These are phyloP conservation scores for Remersonia thermophila DNA, from an alignment of 2,329 filamentous ascomycete genomes.

Conservation along the genomic window DNA sequence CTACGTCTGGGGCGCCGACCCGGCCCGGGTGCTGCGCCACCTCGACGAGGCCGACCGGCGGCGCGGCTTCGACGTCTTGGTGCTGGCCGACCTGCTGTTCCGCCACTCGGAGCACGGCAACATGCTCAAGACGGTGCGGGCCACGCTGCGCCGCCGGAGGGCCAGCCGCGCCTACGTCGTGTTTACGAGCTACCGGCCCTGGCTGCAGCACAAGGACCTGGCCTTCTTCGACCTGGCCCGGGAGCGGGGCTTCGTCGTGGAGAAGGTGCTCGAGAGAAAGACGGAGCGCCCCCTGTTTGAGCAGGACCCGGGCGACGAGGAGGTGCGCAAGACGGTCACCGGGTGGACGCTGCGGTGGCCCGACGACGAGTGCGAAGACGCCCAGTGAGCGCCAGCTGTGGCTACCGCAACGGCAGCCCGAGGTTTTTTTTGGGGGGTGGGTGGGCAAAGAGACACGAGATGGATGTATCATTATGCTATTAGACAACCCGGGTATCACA, in stretches of 20 bases:
- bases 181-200: constrained; percentile 88
- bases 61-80: constrained; percentile 60
- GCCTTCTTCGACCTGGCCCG: constrained; percentile 71
- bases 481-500: no score
- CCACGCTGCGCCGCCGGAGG: constrained; percentile 46
- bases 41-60: constrained; percentile 27
- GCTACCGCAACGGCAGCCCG: no score
- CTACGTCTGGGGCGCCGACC: constrained; percentile 70
- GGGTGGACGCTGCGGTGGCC: constrained; percentile 64
- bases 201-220: constrained; percentile 75
- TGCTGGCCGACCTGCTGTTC: constrained; percentile 83
- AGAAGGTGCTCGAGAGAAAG: constrained; percentile 64
- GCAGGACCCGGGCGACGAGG: constrained; percentile 73
- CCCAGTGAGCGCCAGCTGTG: background rate
- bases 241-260: constrained; percentile 59
- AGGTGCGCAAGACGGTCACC: constrained; percentile 69
- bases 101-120: constrained; percentile 78
- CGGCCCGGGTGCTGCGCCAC: constrained; percentile 43
- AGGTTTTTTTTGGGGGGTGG: no score
- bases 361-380: constrained; percentile 21
- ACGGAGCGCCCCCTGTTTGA: constrained; percentile 85
- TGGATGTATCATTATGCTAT: no score
- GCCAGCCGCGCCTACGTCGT: constrained; percentile 67
- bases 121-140: constrained; percentile 57
- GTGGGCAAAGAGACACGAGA: background rate